Evolutionary conservation across 495 filamentous ascomycete species (phyloP).

Genomic region (Trichoderma asperelloides): DNA sequence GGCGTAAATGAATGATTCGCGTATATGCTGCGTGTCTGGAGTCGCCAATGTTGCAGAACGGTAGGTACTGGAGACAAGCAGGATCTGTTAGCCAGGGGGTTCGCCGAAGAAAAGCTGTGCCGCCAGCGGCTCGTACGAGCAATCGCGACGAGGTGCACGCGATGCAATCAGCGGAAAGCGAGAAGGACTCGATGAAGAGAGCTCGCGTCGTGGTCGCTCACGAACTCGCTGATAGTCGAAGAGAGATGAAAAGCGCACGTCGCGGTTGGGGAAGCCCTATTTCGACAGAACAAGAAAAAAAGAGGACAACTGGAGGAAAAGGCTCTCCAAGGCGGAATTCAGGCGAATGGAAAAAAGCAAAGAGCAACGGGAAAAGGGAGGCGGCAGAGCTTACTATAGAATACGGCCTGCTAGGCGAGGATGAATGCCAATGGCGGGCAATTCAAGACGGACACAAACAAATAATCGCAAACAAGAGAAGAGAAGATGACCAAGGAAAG

Average conservation of each 20-base stretch:
- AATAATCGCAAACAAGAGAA: conserved; percentile 4
- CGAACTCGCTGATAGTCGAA: neutral
- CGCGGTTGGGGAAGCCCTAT: neutral
- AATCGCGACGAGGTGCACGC: neutral
- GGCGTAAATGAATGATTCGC: conserved; percentile 6
- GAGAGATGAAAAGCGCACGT: neutral
- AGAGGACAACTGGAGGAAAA: neutral
- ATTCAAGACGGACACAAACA: conserved; percentile 1
- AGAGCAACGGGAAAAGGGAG: neutral
- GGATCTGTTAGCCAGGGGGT: neutral
- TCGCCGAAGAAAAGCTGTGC: neutral
- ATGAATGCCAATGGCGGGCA: conserved; percentile 3
- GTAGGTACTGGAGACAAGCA: neutral
- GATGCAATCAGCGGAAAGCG: neutral
- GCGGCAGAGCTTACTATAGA: neutral
- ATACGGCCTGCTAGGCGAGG: conserved; percentile 2
- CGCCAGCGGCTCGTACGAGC: neutral
- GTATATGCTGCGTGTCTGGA: neutral
- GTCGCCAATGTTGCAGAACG: neutral
- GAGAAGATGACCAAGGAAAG: conserved; percentile 4
- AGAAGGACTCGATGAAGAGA: neutral
- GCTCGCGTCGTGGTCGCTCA: neutral
- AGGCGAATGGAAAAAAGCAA: neutral
- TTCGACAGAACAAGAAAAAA: neutral
- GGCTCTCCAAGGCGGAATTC: neutral